Conservation (phyloP, 2,329 filamentous ascomycete genomes). For the Oidium heveae region DNA sequence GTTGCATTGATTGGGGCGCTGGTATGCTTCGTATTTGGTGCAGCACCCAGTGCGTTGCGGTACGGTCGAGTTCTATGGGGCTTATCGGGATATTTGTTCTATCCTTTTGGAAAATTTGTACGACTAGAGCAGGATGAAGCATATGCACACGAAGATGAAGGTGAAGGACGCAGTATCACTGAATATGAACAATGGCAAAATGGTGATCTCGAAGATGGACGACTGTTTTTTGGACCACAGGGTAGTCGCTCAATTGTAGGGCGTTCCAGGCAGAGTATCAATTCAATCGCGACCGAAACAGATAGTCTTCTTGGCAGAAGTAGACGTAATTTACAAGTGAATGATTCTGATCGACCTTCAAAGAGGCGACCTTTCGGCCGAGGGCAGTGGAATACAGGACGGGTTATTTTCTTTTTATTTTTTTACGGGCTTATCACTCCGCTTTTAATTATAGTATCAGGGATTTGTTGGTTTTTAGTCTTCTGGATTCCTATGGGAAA, state of each 20-base stretch:
- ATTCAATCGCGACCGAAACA: slow-evolving; percentile 61
- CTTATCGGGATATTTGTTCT: slow-evolving; percentile 66
- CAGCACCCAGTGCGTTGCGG: slow-evolving; percentile 53
- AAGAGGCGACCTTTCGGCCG: slow-evolving; percentile 85
- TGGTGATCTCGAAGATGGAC: slow-evolving; percentile 83
- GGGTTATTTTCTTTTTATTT: slow-evolving; percentile 86
- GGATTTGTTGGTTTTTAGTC: slow-evolving; percentile 83
- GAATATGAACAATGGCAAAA: slow-evolving; percentile 99
- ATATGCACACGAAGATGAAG: slow-evolving; percentile 82
- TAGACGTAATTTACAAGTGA: slow-evolving; percentile 22
- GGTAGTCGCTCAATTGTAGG: slow-evolving; percentile 57
- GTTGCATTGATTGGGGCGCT: slow-evolving; percentile 50
- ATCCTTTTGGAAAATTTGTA: slow-evolving; percentile 92
- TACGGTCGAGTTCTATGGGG: slow-evolving; percentile 74
- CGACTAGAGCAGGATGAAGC: slow-evolving; percentile 81
- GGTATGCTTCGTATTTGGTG: slow-evolving; percentile 56
- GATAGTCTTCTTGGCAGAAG: slow-evolving; percentile 62
- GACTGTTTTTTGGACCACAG: slow-evolving; percentile 76
- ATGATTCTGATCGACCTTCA: slow-evolving; percentile 20
- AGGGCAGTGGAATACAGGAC: slow-evolving; percentile 82
- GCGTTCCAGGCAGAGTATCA: slow-evolving; percentile 64
- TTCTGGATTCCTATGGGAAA: slow-evolving; percentile 99
- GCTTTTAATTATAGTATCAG: slow-evolving; percentile 60
- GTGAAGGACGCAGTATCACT: slow-evolving; percentile 87
- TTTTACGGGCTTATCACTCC: slow-evolving; percentile 88